Conservation (phyloP, 2,329 filamentous ascomycete genomes). For the Clathrospora elynae region DNA sequence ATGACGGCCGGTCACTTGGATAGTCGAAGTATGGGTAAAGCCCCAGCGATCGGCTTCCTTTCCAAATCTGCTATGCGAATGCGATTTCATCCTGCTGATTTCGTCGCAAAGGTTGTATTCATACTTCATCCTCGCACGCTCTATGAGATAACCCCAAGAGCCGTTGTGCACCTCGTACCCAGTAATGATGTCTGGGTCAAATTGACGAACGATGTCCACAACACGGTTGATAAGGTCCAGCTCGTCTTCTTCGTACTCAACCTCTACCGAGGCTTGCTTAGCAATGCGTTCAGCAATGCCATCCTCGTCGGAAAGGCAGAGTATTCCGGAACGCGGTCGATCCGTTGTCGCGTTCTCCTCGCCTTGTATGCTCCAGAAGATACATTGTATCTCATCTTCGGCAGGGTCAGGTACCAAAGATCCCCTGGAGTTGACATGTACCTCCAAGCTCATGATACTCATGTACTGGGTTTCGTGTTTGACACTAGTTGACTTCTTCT, state of each 20-base stretch:
- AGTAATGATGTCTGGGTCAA: conserved; percentile 90
- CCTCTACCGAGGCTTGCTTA: conserved; percentile 64
- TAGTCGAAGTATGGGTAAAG: conserved; percentile 89
- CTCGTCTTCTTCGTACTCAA: conserved; percentile 78
- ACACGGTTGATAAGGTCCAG: conserved; percentile 84
- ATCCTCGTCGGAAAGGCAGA: conserved; percentile 70
- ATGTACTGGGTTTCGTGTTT: conserved; percentile 90
- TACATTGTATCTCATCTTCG: conserved; percentile 82
- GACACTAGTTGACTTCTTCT: conserved; percentile 72
- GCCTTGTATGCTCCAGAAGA: conserved; percentile 89
- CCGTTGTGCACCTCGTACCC: conserved; percentile 93
- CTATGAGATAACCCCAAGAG: conserved; percentile 95
- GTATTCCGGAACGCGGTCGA: conserved; percentile 68
- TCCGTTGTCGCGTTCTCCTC: conserved; percentile 66
- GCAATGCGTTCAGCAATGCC: conserved; percentile 65
- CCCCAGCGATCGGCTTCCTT: conserved; percentile 91
- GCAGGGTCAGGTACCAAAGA: conserved; percentile 85
- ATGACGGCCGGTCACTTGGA: conserved; percentile 89
- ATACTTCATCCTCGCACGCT: conserved; percentile 82
- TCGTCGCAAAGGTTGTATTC: conserved; percentile 91
- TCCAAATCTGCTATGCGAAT: conserved; percentile 81
- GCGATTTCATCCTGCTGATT: conserved; percentile 83
- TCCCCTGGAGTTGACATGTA: conserved; percentile 87
- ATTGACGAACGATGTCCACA: conserved; percentile 79
- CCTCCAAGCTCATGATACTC: conserved; percentile 92